Evolutionary conservation across 2,329 filamentous ascomycete genomes (phyloP).

Genomic region (Allantophomopsis lycopodina): DNA sequence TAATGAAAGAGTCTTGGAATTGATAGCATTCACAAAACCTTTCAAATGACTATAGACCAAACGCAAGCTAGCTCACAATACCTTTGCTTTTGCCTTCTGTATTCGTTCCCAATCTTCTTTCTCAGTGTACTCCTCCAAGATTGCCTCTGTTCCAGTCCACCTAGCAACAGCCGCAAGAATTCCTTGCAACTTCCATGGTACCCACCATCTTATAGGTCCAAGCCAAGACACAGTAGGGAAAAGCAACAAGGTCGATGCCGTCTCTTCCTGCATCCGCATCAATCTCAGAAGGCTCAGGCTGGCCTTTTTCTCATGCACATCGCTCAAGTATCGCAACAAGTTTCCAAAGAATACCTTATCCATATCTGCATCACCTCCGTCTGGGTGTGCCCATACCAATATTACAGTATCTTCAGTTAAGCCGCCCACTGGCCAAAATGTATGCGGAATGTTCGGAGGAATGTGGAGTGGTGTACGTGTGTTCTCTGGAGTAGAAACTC

Average conservation of each 20-base stretch:
- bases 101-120: neutral
- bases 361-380: neutral
- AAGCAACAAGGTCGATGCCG: neutral
- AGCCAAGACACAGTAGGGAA: neutral
- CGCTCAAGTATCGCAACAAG: neutral
- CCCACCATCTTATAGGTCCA: constrained; percentile 1
- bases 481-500: neutral
- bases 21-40: too few relatives aligned
- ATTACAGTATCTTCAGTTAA: neutral
- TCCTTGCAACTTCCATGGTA: constrained; percentile 1
- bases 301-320: constrained; percentile 1
- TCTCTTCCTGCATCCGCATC: neutral
- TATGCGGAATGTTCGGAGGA: neutral
- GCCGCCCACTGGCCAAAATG: neutral
- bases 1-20: too few relatives aligned
- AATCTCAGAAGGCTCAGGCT: neutral
- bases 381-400: constrained; percentile 1
- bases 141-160: neutral
- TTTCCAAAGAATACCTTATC: constrained; percentile 1
- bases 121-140: neutral
- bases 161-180: constrained; percentile 1
- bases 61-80: too few relatives aligned
- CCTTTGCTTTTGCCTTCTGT: neutral
- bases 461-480: neutral
- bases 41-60: too few relatives aligned